Evolutionary conservation across 371 early-diverging fungal genomes (phyloP).

Genomic region (Mucor saturninus): DNA sequence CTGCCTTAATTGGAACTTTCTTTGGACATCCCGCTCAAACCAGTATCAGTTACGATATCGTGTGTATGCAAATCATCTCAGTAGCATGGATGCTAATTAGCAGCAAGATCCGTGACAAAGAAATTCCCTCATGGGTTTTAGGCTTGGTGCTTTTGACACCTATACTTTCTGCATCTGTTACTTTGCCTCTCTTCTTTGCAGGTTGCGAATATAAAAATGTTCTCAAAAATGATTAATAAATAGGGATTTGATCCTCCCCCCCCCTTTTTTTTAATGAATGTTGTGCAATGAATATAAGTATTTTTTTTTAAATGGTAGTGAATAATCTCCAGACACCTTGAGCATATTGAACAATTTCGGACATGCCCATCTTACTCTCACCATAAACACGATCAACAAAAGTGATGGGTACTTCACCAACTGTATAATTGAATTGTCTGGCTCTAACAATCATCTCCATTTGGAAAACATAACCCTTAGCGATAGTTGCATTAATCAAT

Average conservation of each 20-base stretch:
- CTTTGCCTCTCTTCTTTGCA: slow-evolving; percentile 54
- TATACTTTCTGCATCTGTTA: slow-evolving; percentile 50
- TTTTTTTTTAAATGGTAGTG: slow-evolving; percentile 58
- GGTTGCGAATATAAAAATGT: slow-evolving; percentile 36
- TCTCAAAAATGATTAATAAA: neutral
- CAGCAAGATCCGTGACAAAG: slow-evolving; percentile 2
- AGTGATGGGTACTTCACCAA: slow-evolving; percentile 96
- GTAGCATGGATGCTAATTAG: slow-evolving; percentile 38
- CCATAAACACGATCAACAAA: slow-evolving; percentile 98
- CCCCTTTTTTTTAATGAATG: neutral
- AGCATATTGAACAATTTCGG: slow-evolving; percentile 92
- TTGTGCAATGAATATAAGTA: neutral
- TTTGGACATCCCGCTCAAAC: slow-evolving; percentile 48
- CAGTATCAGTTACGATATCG: slow-evolving; percentile 45
- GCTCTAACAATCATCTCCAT: slow-evolving; percentile 99
- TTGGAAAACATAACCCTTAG: slow-evolving; percentile 99
- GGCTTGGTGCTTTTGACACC: slow-evolving; percentile 35
- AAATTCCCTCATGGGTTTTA: slow-evolving; percentile 10
- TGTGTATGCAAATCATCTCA: slow-evolving; percentile 34
- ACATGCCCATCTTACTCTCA: slow-evolving; percentile 93
- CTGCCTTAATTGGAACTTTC: slow-evolving; percentile 23
- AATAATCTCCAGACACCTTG: slow-evolving; percentile 90
- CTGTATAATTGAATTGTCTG: slow-evolving; percentile 79
- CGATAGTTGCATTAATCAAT: slow-evolving; percentile 85
- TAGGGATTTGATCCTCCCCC: neutral